Evolutionary conservation across 352 stramenopile species (phyloP).

Genomic region (Phytophthora macrochlamydospora): DNA sequence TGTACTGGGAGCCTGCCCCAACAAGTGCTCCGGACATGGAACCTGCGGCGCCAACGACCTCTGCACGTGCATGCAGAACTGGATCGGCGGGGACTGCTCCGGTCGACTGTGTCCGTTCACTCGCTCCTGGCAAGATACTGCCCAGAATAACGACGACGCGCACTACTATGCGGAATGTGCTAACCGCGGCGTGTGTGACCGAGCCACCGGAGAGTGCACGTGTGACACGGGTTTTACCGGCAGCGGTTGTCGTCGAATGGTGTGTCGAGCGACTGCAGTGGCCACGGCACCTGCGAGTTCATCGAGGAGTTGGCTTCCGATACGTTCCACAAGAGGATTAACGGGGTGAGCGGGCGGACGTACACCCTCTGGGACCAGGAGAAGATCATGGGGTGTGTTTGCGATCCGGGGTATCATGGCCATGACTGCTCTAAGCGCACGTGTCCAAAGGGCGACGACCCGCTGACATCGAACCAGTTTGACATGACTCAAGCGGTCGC

Average conservation of each 20-base stretch:
- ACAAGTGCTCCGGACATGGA: constrained; percentile 69
- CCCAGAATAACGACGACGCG: constrained; percentile 46
- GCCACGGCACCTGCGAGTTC: constrained; percentile 67
- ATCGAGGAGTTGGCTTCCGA: constrained; percentile 67
- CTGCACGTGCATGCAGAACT: constrained; percentile 67
- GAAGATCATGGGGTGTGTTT: constrained; percentile 84
- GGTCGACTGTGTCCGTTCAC: constrained; percentile 48
- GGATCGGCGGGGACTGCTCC: constrained; percentile 66
- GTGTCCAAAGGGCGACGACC: constrained; percentile 70
- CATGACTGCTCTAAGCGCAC: constrained; percentile 60
- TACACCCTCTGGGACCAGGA: constrained; percentile 81
- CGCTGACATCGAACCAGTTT: constrained; percentile 48
- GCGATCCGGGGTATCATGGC: constrained; percentile 62
- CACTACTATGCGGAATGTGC: constrained; percentile 64
- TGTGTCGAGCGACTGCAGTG: constrained; percentile 60
- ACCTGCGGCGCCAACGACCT: constrained; percentile 63
- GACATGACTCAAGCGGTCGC: constrained; percentile 64
- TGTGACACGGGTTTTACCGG: constrained; percentile 87
- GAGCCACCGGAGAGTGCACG: constrained; percentile 64
- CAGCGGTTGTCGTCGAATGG: constrained; percentile 63
- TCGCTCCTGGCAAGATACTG: constrained; percentile 67
- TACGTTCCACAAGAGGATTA: constrained; percentile 49
- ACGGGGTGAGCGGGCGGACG: constrained; percentile 31
- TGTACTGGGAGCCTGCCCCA: constrained; percentile 52
- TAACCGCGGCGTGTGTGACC: constrained; percentile 77